These are phyloP conservation scores for Guyanaporus albipodus DNA, from an alignment of 768 basidiomycete species.

Conservation along the genomic window DNA sequence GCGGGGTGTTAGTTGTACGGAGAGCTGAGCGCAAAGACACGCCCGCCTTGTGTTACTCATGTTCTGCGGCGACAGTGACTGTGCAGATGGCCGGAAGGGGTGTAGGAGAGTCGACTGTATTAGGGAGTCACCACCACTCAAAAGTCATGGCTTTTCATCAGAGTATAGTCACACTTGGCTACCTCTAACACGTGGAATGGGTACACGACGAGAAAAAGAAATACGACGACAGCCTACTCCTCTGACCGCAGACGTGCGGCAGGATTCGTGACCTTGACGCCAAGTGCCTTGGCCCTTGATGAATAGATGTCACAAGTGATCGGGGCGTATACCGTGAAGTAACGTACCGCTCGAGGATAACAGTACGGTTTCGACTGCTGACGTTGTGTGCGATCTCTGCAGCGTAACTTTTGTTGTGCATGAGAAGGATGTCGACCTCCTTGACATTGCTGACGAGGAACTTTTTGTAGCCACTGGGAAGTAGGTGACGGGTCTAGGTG, in stretches of 20 bases:
- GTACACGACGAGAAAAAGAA: constrained; percentile 40
- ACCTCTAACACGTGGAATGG: constrained; percentile 48
- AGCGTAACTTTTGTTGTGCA: constrained; percentile 96
- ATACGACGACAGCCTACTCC: constrained; percentile 56
- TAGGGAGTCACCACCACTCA: constrained; percentile 13
- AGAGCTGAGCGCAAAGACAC: not conserved
- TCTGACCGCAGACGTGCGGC: constrained; percentile 92
- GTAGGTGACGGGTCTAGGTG: constrained; percentile 81
- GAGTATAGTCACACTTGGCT: constrained; percentile 47
- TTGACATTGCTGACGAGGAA: constrained; percentile 91
- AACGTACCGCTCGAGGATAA: constrained; percentile 78
- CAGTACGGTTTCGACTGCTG: constrained; percentile 89
- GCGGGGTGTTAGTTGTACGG: not conserved
- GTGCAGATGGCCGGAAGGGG: constrained; percentile 13
- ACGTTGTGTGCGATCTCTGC: constrained; percentile 97
- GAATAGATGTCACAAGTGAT: constrained; percentile 5
- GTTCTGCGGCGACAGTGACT: constrained; percentile 8
- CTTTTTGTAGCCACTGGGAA: constrained; percentile 95
- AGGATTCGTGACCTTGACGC: constrained; percentile 92
- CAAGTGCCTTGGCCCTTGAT: constrained; percentile 73
- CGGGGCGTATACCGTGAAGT: constrained; percentile 14
- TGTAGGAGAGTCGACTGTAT: constrained; percentile 22
- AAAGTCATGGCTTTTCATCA: constrained; percentile 23
- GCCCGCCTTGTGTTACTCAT: constrained; percentile 30
- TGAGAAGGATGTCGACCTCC: constrained; percentile 91